Conservation (phyloP, 2,329 filamentous ascomycete genomes). For the Neofusicoccum ribis region DNA sequence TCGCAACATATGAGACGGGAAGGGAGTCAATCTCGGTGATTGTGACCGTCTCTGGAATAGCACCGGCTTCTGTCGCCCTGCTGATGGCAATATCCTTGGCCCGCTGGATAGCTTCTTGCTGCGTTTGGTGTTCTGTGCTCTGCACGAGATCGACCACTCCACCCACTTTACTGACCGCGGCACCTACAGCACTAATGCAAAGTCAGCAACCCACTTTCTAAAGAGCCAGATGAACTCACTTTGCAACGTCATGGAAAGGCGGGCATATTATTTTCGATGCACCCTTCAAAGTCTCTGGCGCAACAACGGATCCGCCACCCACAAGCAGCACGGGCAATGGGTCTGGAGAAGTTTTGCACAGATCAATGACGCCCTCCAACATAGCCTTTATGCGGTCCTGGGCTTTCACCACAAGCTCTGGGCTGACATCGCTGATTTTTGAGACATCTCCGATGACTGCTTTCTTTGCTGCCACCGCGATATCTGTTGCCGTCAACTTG, state of each 20-base stretch:
- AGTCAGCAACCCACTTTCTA: constrained; percentile 26
- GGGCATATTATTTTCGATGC: constrained; percentile 55
- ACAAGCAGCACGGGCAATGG: constrained; percentile 62
- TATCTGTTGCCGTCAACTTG: constrained; percentile 61
- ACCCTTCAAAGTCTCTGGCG: constrained; percentile 56
- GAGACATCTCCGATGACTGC: constrained; percentile 46
- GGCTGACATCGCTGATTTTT: constrained; percentile 37
- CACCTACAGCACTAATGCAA: constrained; percentile 10
- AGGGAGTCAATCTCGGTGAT: constrained; percentile 57
- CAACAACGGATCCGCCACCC: constrained; percentile 62
- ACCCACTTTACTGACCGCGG: constrained; percentile 21
- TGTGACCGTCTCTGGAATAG: constrained; percentile 44
- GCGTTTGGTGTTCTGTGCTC: constrained; percentile 30
- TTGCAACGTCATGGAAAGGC: constrained; percentile 16
- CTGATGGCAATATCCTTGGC: constrained; percentile 43
- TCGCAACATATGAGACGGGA: constrained; percentile 56
- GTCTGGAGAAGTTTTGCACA: constrained; percentile 63
- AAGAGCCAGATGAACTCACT: constrained; percentile 30
- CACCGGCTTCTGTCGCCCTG: constrained; percentile 49
- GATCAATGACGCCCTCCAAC: constrained; percentile 59
- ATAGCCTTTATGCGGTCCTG: constrained; percentile 50
- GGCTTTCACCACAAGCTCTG: constrained; percentile 8
- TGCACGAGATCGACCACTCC: constrained; percentile 14
- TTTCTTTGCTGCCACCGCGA: constrained; percentile 42
- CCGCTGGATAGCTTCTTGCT: constrained; percentile 17